Evolutionary conservation across 192 early-diverging fungal genomes (phyloP).

Genomic region (Gamsiella multidivaricata): DNA sequence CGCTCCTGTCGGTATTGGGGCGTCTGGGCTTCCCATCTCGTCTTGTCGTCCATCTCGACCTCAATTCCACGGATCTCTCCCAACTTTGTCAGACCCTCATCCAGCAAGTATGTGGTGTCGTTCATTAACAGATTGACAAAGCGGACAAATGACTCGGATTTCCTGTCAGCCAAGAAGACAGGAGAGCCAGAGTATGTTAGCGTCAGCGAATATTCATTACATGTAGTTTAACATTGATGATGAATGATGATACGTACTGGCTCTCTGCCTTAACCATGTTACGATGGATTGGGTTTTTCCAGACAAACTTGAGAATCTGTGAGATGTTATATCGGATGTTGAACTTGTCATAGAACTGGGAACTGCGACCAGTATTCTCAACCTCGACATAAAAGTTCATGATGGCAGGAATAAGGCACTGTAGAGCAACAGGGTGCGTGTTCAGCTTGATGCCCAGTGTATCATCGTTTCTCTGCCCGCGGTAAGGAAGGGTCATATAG

Average conservation of each 20-base stretch:
- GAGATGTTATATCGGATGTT: conserved; percentile 97
- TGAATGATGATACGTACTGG: conserved; percentile 51
- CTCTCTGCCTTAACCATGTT: conserved; percentile 69
- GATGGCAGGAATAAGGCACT: conserved; percentile 82
- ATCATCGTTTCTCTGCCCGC: conserved; percentile 64
- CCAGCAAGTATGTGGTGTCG: conserved; percentile 94
- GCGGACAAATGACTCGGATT: conserved; percentile 82
- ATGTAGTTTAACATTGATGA: neutral
- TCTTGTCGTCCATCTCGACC: conserved; percentile 75
- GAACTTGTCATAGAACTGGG: conserved; percentile 99
- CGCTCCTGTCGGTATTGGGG: conserved; percentile 72
- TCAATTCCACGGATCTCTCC: conserved; percentile 86
- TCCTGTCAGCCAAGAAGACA: conserved; percentile 3
- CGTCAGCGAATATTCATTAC: too few species aligned
- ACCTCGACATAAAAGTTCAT: conserved; percentile 96
- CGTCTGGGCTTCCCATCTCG: conserved; percentile 59
- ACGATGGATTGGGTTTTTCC: conserved; percentile 81
- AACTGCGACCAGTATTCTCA: conserved; percentile 91
- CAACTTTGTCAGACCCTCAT: conserved; percentile 91
- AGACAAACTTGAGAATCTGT: conserved; percentile 87
- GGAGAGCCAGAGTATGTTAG: conserved; percentile 2
- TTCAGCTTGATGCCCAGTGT: conserved; percentile 73
- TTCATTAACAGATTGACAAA: conserved; percentile 94
- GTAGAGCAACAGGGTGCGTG: conserved; percentile 78
- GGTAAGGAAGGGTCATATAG: conserved; percentile 80